Base-by-base conservation (phyloP, 73 alveolate species). In the Paramecium tetraurelia region DNA sequence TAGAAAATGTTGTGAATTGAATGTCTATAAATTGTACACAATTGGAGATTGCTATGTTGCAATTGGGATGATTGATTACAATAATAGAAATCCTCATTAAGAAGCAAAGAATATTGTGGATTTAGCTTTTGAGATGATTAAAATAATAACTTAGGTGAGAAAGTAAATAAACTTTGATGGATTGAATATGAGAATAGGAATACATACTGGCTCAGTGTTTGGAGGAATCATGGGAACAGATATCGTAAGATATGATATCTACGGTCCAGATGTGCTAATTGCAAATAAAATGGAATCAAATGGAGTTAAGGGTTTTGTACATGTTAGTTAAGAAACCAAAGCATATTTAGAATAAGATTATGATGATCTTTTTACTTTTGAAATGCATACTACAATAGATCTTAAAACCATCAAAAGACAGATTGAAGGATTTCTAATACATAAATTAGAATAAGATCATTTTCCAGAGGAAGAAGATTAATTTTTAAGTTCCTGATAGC, bases 21-120 rank as follows among this genome's bases (percentile, higher is more conserved):
- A 89, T 22, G 94, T 89, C 21, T 89, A 69, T 89, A 89, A 89
- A 89, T 84, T 89, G 14, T 83, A 89, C 27, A 89, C 94, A 18
- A 89, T 89, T 20, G 94, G 94, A 5, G 94, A 89, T 75, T 89
- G 94, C n/a, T 89, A 89, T 89, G 94, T 89, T 89, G 89, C 76
- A 14, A 41, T 89, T 16, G 94, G 94, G 18, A 77, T 68, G 63
- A 89, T 85, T 22, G 89, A 89, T 27, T 72, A 57, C 8, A 86
- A 89, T 41, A 75, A 89, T 75, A 71, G 94, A 27, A 85, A 89
- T 89, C 86, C 85, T 16, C 58, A 86, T 16, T 68, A 75, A 41
- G 94, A 89, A 76, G 92, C 92, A 5, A 68, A 77, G 31, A 75
- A 89, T 27, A 86, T 89, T 10, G 89, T 89, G 38, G 89, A 69